Conservation (phyloP, 2,329 filamentous ascomycete species). For the Aspergillus tanneri region DNA sequence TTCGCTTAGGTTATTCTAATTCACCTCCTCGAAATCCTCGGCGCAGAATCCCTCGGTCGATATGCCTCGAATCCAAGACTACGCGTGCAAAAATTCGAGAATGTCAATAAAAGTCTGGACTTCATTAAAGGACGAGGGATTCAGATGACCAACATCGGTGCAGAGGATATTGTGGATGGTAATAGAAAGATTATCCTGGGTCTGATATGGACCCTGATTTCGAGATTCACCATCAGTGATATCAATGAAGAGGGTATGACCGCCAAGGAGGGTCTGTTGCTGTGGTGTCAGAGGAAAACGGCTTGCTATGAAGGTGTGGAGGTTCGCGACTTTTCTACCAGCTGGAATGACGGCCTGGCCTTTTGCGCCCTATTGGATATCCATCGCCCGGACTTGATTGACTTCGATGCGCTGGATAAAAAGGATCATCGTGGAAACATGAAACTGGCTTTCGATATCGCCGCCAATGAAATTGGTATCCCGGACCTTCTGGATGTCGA, state of each 20-base stretch:
- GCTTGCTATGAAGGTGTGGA: conserved; percentile 98
- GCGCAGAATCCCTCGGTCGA: conserved; percentile 88
- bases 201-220: conserved; percentile 96
- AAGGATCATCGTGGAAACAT: conserved; percentile 93
- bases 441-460: conserved; percentile 96
- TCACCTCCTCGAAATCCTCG: conserved; percentile 94
- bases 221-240: conserved; percentile 96
- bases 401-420: conserved; percentile 94
- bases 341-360: conserved; percentile 96
- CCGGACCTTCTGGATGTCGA: conserved; percentile 94
- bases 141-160: conserved; percentile 97
- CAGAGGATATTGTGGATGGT: conserved; percentile 96
- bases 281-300: conserved; percentile 98
- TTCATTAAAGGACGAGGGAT: conserved; percentile 90
- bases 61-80: conserved; percentile 96
- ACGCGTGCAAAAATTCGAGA: conserved; percentile 95
- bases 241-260: conserved; percentile 98
- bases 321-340: conserved; percentile 88
- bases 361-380: conserved; percentile 97
- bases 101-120: conserved; percentile 92
- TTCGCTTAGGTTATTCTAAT: conserved; percentile 77
- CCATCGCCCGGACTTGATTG: conserved; percentile 93
- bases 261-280: conserved; percentile 87
- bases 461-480: conserved; percentile 93
- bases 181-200: conserved; percentile 97